Evolutionary conservation across 2,329 filamentous ascomycete species (phyloP), one percentile per base, ranked within the genome.

Genomic region (Hypoxylon sp.): DNA sequence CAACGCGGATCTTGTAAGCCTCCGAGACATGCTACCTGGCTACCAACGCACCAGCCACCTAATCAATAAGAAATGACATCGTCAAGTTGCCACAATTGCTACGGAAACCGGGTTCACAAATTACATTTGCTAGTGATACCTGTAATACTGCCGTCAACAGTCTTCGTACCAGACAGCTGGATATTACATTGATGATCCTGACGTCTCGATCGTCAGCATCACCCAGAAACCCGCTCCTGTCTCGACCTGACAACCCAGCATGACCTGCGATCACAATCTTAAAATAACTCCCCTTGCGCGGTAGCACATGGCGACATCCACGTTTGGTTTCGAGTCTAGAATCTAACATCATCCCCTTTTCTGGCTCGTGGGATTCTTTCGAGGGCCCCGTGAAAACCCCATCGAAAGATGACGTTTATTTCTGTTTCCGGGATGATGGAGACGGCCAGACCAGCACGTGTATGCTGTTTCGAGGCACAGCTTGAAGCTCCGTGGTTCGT

Each of bases 51-150:
- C 46, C 61, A 62, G 64, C 64, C 57, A 64, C 51, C 24, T 55
- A 58, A 64, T 67, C 50, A 39, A 58, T 28, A 26, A 30, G 54
- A 63, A 54, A 64, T 62, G 61, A 62, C 15, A 56, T 55, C 52
- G 52, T 51, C 37, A 48, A 11, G 37, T 46, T 39, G 24, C 22
- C 41, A 17, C 51, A 22, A 20, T 13, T 8, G 47, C n/a, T 15
- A 11, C 26, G 19, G 13, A 34, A 22, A 10, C 32, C 26, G 6
- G 15, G 3, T 26, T 32, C 30, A n/a, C n/a, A 24, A 43, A n/a
- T 22, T 7, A 30, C 28, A n/a, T 41, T 19, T 41, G n/a, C 37
- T 15, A 17, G 6, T 6, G 26, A 55, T 13, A 8, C n/a, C 24
- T 26, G 15, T 41, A 32, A 22, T 24, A 11, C 24, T 56, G 48